These are phyloP conservation scores for Neurospora sp. DNA, from an alignment of 495 filamentous ascomycete species.

Conservation along the genomic window DNA sequence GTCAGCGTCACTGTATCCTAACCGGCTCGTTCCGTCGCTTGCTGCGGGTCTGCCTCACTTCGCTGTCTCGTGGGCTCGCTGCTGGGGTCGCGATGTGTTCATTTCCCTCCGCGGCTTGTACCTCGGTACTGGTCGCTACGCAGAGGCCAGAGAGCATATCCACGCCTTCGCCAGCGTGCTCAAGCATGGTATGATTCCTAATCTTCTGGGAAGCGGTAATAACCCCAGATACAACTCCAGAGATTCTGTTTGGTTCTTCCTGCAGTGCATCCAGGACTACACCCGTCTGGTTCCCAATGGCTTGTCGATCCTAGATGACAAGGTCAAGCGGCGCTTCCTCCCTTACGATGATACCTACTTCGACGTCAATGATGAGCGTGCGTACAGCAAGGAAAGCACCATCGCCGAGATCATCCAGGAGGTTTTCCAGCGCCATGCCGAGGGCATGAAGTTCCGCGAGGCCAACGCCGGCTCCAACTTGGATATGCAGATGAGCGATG, in stretches of 20 bases:
- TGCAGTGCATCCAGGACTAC: slow-evolving; percentile 93
- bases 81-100: slow-evolving; percentile 96
- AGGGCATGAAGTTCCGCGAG: slow-evolving; percentile 82
- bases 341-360: slow-evolving; percentile 97
- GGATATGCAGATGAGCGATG: slow-evolving; percentile 86
- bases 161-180: slow-evolving; percentile 91
- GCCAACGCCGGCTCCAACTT: slow-evolving; percentile 83
- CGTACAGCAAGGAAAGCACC: slow-evolving; percentile 72
- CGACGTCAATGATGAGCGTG: slow-evolving; percentile 62
- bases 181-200: slow-evolving; percentile 98
- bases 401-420: slow-evolving; percentile 89
- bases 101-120: slow-evolving; percentile 87
- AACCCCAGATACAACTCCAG: slow-evolving; percentile 93
- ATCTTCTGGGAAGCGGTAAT: slow-evolving; percentile 76
- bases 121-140: slow-evolving; percentile 77
- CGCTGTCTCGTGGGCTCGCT: slow-evolving; percentile 83
- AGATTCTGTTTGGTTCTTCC: slow-evolving; percentile 95
- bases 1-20: slow-evolving; percentile 82
- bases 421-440: slow-evolving; percentile 80
- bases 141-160: slow-evolving; percentile 87
- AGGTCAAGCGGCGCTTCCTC: slow-evolving; percentile 76
- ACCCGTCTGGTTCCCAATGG: slow-evolving; percentile 74
- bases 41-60: slow-evolving; percentile 96
- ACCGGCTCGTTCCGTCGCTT: slow-evolving; percentile 71
- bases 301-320: slow-evolving; percentile 59